Evolutionary conservation across 176 grass and related monocot species (phyloP).

Genomic region (Canna indica): DNA sequence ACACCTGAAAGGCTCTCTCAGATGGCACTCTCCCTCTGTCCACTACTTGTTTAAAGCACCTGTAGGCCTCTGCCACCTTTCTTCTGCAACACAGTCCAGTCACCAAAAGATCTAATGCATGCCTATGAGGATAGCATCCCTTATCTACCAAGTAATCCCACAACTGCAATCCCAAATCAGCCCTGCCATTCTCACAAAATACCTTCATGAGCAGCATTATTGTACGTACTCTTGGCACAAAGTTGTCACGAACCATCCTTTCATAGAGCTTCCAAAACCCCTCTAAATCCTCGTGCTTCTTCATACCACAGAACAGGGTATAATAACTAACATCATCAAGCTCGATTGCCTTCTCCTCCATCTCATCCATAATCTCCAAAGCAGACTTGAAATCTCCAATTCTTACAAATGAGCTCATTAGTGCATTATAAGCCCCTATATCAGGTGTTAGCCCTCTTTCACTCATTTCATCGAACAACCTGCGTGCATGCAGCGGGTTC

Average conservation of each 20-base stretch:
- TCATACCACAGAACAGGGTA: slow-evolving; percentile 69
- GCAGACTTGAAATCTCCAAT: slow-evolving; percentile 46
- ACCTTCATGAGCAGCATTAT: slow-evolving; percentile 81
- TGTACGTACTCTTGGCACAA: slow-evolving; percentile 59
- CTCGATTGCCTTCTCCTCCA: slow-evolving; percentile 44
- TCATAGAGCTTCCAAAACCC: slow-evolving; percentile 65
- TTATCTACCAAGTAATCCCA: slow-evolving; percentile 72
- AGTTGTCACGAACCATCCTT: slow-evolving; percentile 49
- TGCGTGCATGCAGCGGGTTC: slow-evolving; percentile 24
- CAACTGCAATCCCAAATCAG: slow-evolving; percentile 59
- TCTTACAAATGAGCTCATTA: slow-evolving; percentile 58
- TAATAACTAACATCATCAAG: slow-evolving; percentile 76
- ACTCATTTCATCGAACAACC: slow-evolving; percentile 66
- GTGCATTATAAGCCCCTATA: slow-evolving; percentile 54
- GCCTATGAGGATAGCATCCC: slow-evolving; percentile 63
- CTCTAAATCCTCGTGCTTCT: slow-evolving; percentile 46
- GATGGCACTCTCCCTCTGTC: slow-evolving; percentile 50
- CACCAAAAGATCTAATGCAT: slow-evolving; percentile 68
- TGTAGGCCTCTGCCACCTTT: slow-evolving; percentile 42
- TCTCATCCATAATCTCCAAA: slow-evolving; percentile 48
- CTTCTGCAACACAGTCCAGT: slow-evolving; percentile 79
- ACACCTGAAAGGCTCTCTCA: slow-evolving; percentile 58
- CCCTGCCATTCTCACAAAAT: slow-evolving; percentile 57
- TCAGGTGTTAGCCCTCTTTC: slow-evolving; percentile 42
- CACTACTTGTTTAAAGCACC: slow-evolving; percentile 49